Base-by-base conservation (phyloP, 495 filamentous ascomycete species). In the Xylaria castorea region DNA sequence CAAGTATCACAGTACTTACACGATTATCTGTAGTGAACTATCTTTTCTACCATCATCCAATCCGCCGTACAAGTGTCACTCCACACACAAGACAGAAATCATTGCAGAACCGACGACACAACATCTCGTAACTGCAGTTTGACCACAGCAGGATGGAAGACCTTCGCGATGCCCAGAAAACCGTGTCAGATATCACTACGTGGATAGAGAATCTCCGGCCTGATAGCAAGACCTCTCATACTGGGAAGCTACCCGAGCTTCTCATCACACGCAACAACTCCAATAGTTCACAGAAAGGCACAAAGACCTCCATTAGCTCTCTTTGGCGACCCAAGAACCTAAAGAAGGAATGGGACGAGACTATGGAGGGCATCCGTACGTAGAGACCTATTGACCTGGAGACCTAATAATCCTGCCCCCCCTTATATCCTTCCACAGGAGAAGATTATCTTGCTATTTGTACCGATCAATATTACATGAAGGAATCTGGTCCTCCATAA, bases 201-300 rank as follows among this genome's bases (percentile, higher is more conserved):
- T 73, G 82, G 60, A 85, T 85, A 53, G 78, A 81, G 25, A 80
- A 82, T 38, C 84, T 84, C 61, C 83, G 77, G 20, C 81, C 81
- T 2, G 80, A 79, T n/a, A 79, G 82, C 38, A 75, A 62, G 60
- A 14, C 40, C 11, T 5, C 18, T 51, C 16, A 25, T 44, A 14
- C 53, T 4, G 63, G 55, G 30, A 36, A 61, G 53, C 20, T 51
- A 68, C 22, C 64, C 44, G 22, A 57, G 42, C 32, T 71, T 3
- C 25, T 63, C 34, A 66, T 69, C 65, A 50, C 61, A 30, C 75
- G 77, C 68, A 65, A 71, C 14, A 63, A 65, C 20, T 75, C 75
- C 14, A 66, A 66, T 50, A 51, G 68, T 32, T 77, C 66, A 27
- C 66, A 73, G 32, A 75, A 67, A 64, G 50, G 44, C 63, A 66